Evolutionary conservation across 192 early-diverging fungal genomes (phyloP).

Genomic region (Mortierella antarctica): DNA sequence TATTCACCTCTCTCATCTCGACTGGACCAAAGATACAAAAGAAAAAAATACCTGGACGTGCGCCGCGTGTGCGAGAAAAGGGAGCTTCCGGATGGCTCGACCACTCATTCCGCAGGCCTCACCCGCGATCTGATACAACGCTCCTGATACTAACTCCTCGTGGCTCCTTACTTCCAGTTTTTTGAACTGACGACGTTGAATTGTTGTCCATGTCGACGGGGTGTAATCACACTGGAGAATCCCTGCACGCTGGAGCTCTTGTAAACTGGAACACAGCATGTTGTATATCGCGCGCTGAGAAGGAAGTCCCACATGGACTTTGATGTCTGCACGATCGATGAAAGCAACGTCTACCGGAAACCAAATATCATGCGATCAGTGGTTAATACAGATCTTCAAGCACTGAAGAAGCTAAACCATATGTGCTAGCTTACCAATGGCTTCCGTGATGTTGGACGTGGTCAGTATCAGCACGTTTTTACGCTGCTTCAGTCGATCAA

Average conservation of each 20-base stretch:
- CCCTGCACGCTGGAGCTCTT: slow-evolving; percentile 61
- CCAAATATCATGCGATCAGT: not conserved
- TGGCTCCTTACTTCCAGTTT: not conserved
- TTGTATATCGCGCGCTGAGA: slow-evolving; percentile 62
- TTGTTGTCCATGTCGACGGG: too few species aligned
- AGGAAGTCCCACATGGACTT: slow-evolving; percentile 66
- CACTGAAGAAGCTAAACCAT: not conserved
- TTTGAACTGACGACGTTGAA: too few species aligned
- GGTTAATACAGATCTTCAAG: not conserved
- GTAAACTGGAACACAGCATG: slow-evolving; percentile 63
- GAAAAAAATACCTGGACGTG: slow-evolving; percentile 44
- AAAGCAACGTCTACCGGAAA: slow-evolving; percentile 62
- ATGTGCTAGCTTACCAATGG: slow-evolving; percentile 56
- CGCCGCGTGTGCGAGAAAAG: slow-evolving; percentile 67
- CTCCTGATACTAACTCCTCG: not conserved
- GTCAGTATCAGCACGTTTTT: slow-evolving; percentile 75
- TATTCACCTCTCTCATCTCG: not conserved
- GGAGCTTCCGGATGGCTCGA: slow-evolving; percentile 61
- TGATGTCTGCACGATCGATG: slow-evolving; percentile 76
- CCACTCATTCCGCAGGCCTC: slow-evolving; percentile 57
- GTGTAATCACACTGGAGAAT: slow-evolving; percentile 41
- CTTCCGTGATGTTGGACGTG: slow-evolving; percentile 79
- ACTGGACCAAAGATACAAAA: not conserved
- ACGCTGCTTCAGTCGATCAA: slow-evolving; percentile 68
- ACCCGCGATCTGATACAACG: slow-evolving; percentile 27